These are phyloP conservation scores for Myxozyma kluyveri DNA, from an alignment of 805 yeast genomes.

Conservation along the genomic window DNA sequence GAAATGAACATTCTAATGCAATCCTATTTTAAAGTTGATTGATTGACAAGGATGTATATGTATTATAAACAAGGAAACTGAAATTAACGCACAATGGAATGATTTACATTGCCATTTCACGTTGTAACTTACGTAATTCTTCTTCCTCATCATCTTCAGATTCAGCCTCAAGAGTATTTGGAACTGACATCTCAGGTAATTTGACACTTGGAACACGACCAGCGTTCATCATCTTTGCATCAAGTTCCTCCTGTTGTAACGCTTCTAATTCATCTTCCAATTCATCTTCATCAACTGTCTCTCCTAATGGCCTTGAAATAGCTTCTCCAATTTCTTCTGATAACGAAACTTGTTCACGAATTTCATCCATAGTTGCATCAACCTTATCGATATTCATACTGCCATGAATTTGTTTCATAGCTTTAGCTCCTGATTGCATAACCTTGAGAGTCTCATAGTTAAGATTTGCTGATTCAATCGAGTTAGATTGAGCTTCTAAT, in stretches of 20 bases:
- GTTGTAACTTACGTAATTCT: conserved; percentile 45
- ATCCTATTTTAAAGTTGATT: no score
- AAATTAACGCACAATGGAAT: background rate
- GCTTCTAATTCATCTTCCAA: conserved; percentile 94
- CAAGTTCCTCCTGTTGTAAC: conserved; percentile 76
- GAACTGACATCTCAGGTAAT: conserved; percentile 37
- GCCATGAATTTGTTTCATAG: conserved; percentile 94
- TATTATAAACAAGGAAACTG: background rate
- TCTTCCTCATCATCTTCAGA: conserved; percentile 42
- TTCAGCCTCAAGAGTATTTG: conserved; percentile 28
- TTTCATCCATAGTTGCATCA: conserved; percentile 96
- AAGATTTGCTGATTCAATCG: conserved; percentile 93
- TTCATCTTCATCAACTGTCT: conserved; percentile 59
- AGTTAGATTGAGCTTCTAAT: conserved; percentile 80
- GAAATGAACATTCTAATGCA: no score
- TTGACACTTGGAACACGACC: conserved; percentile 30
- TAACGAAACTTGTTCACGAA: conserved; percentile 92
- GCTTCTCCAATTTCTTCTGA: conserved; percentile 96
- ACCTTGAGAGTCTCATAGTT: conserved; percentile 98
- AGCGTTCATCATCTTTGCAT: conserved; percentile 49
- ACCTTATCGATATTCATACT: conserved; percentile 95
- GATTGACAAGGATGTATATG: no score
- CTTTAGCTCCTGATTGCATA: conserved; percentile 95
- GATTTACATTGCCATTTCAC: conserved; percentile 44
- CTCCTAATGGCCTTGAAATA: conserved; percentile 87